A percentile compares a stretch with the other conserved stretches of the same genome.
Evolutionary conservation across 495 filamentous ascomycete genomes (phyloP).

Genomic region (Podospora anserina): DNA sequence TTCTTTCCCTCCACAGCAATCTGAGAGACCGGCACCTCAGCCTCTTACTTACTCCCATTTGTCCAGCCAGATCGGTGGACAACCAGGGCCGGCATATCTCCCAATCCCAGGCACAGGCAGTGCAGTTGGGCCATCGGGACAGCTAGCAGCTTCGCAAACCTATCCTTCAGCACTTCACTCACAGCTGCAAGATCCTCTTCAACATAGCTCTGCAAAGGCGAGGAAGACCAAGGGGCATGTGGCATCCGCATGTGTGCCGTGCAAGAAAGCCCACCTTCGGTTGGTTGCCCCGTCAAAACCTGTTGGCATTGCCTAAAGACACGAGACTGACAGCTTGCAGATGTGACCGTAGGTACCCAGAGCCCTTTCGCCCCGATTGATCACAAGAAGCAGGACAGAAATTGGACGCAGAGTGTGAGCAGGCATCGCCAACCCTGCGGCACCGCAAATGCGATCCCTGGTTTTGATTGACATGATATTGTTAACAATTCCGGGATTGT

Average conservation of each 20-base stretch:
- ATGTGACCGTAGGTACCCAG: slow-evolving; percentile 50
- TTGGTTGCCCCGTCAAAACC: slow-evolving; percentile 31
- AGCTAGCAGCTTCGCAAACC: slow-evolving; percentile 29
- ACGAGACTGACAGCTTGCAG: slow-evolving; percentile 30
- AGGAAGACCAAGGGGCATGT: slow-evolving; percentile 93
- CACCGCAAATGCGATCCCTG: slow-evolving; percentile 25
- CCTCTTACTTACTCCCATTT: slow-evolving; percentile 39
- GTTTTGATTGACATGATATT: slow-evolving; percentile 34
- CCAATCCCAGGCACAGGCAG: slow-evolving; percentile 29
- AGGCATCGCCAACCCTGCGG: slow-evolving; percentile 24
- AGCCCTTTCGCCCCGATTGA: slow-evolving; percentile 17
- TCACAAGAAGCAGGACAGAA: slow-evolving; percentile 17
- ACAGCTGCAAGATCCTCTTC: slow-evolving; percentile 34
- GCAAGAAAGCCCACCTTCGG: slow-evolving; percentile 90
- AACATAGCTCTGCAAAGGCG: slow-evolving; percentile 54
- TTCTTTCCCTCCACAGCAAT: slow-evolving; percentile 34
- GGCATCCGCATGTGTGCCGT: slow-evolving; percentile 93
- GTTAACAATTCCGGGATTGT: slow-evolving; percentile 30
- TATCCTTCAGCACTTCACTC: slow-evolving; percentile 38
- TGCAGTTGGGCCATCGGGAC: slow-evolving; percentile 20
- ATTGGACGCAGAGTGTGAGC: slow-evolving; percentile 25
- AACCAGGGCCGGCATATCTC: slow-evolving; percentile 31
- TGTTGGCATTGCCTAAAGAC: slow-evolving; percentile 7
- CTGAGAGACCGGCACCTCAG: slow-evolving; percentile 36
- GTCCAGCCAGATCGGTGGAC: slow-evolving; percentile 29